Evolutionary conservation across 2,329 filamentous ascomycete species (phyloP), one percentile per base, ranked within the genome.

Genomic region (Ophiostoma piceae): DNA sequence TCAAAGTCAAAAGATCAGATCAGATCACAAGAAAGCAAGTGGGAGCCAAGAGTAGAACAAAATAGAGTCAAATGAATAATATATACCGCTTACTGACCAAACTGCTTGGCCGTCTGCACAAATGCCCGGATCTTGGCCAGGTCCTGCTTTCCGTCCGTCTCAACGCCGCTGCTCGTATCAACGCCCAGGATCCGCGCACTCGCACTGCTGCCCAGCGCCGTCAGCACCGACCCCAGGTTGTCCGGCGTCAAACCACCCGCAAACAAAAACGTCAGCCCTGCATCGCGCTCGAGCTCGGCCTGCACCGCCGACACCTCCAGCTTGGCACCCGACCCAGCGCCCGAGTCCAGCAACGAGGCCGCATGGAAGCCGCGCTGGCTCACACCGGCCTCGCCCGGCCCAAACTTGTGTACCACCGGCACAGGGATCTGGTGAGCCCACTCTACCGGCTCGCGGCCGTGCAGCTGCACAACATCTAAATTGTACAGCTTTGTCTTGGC

Each of bases 141-240:
- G 78, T 89, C 91, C 79, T 99, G 95, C 77, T 87, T 83, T 2
- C 93, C 94, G 74, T 90, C 86, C 47, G 88, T 88, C 80, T 98
- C 95, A 2, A 99, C 93, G 0, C 96, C 96, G 76, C 92, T 97
- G 79, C 93, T 97, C 26, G 97, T 92, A 81, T 99, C 95, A 3
- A 99, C 91, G 1, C 90, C 94, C 43, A 93, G 82, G 11, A 74
- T 51, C 9, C 69, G 87, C 11, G 82, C 82, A 14, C 66, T 14
- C 35, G 83, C 82, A 11, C 87, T 78, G 7, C 85, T 82, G 0
- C 88, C 90, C 19, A 94, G 80, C 16, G 85, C 84, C 29, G 83
- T 81, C 22, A 99, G 81, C 8, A 87, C 84, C 5, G 87, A 82
- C 0, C 82, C 82, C 5, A 99, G 90, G 76, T 97, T 99, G 2